A percentile compares a stretch with the other conserved stretches of the same genome.
Conservation (phyloP, 225 moss, liverwort and hornwort species). For the Polytrichum formosum region DNA sequence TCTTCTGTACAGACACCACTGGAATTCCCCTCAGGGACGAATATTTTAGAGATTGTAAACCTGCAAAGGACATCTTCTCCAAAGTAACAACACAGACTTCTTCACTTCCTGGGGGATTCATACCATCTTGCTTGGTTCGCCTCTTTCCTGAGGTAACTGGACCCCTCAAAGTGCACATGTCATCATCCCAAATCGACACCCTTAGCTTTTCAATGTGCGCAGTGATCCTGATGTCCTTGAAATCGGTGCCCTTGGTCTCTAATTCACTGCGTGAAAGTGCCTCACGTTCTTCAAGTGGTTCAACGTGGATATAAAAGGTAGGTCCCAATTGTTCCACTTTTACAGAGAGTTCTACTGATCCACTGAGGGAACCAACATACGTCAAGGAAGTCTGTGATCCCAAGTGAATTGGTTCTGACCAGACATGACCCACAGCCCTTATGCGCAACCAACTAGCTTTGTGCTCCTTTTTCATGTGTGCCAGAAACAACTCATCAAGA, state of each 20-base stretch:
- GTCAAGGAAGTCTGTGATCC: constrained; percentile 4
- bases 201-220: constrained; percentile 10
- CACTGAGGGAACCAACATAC: constrained; percentile 8
- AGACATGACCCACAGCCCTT: constrained; percentile 13
- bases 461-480: constrained; percentile 6
- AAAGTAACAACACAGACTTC: constrained; percentile 9
- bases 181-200: constrained; percentile 14
- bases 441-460: constrained; percentile 3
- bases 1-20: constrained; percentile 8
- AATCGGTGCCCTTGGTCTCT: not conserved
- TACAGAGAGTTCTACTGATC: constrained; percentile 7
- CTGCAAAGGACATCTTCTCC: not conserved
- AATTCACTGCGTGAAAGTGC: not conserved
- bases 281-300: not conserved
- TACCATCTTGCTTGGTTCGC: not conserved
- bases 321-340: constrained; percentile 21
- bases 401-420: constrained; percentile 17
- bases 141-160: constrained; percentile 1
- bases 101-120: not conserved
- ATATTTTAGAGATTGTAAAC: constrained; percentile 1
- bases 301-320: constrained; percentile 11
- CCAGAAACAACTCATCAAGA: constrained; percentile 15
- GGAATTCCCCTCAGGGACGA: constrained; percentile 7
- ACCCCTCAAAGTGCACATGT: constrained; percentile 10
- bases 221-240: constrained; percentile 4